Evolutionary conservation across 2,329 filamentous ascomycete genomes (phyloP), one percentile per base, ranked within the genome.

Genomic region (Ophiostoma angusticollis): DNA sequence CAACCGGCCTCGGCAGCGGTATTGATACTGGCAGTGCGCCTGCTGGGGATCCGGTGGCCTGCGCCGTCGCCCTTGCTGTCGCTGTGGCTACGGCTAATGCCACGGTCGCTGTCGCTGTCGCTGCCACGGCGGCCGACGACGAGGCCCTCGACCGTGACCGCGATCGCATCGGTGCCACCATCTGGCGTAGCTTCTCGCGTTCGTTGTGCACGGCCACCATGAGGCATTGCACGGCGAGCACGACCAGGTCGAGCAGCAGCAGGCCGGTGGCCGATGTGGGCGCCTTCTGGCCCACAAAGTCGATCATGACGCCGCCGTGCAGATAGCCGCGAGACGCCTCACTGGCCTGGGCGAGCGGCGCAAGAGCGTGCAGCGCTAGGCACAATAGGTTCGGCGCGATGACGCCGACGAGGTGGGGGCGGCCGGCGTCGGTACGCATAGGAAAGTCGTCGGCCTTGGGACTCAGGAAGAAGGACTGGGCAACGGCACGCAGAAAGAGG

Each of bases 261-360:
- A 79, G 65, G 36, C 69, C 65, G 13, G 72, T 49, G 45, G 65
- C 66, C 18, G 72, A 76, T 2, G 67, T 64, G 2, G 77, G 72
- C 4, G 75, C 72, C 47, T 68, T 70, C 54, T 82, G 77, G 12
- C 78, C 78, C 47, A 82, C 65, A 47, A 82, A 77, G 51, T 82
- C 78, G 48, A 80, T 68, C 18, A 81, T 63, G 36, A 80, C 61
- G 24, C 78, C 78, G 18, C 78, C 78, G 45, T 81, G 77, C 18
- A 80, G 64, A 51, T 80, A 81, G 18, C 76, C 77, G 37, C 74
- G 63, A 43, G 73, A 67, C 27, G 70, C 65, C 49, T 80, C 77
- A 43, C 67, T 65, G n/a, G 72, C 74, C 17, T 59, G 57, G 0
- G 74, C 69, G 0, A 74, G 58, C 7, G 68, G 55, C n/a, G 63